Evolutionary conservation across 2,329 filamentous ascomycete species (phyloP).

Genomic region (Fusarium devonianum): DNA sequence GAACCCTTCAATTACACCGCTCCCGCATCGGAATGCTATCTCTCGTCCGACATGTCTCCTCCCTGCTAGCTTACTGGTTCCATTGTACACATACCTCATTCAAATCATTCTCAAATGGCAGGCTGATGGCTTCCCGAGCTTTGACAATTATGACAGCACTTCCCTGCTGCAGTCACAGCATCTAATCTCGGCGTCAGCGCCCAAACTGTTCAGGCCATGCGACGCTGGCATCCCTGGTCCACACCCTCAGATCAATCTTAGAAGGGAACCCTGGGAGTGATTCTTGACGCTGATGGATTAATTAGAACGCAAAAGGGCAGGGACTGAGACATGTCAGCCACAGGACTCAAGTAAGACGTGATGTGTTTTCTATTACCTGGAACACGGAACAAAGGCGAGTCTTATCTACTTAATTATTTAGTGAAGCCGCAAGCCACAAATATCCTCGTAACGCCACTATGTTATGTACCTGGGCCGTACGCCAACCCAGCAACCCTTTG

Average conservation of each 20-base stretch:
- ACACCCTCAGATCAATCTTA: background rate
- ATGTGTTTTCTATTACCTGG: background rate
- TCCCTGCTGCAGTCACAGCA: background rate
- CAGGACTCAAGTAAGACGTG: background rate
- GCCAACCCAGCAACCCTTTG: too few relatives aligned
- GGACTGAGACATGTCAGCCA: background rate
- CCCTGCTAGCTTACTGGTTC: slow-evolving; percentile 3
- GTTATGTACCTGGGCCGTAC: too few relatives aligned
- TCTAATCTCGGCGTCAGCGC: slow-evolving; percentile 31
- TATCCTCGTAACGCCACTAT: too few relatives aligned
- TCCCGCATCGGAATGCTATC: slow-evolving; percentile 26
- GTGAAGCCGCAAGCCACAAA: slow-evolving; percentile 1
- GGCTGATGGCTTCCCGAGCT: too few relatives aligned
- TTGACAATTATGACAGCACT: too few relatives aligned
- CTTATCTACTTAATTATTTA: too few relatives aligned
- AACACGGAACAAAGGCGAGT: background rate
- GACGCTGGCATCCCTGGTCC: slow-evolving; percentile 14
- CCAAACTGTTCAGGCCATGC: slow-evolving; percentile 19
- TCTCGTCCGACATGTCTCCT: slow-evolving; percentile 2
- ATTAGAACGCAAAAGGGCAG: background rate
- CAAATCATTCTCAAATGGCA: too few relatives aligned
- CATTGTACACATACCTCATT: too few relatives aligned
- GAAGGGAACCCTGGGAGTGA: too few relatives aligned
- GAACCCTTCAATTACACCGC: slow-evolving; percentile 9
- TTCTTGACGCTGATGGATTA: too few relatives aligned